These are phyloP conservation scores for Aspergillus steynii DNA, from an alignment of 495 filamentous ascomycete species.

Conservation along the genomic window DNA sequence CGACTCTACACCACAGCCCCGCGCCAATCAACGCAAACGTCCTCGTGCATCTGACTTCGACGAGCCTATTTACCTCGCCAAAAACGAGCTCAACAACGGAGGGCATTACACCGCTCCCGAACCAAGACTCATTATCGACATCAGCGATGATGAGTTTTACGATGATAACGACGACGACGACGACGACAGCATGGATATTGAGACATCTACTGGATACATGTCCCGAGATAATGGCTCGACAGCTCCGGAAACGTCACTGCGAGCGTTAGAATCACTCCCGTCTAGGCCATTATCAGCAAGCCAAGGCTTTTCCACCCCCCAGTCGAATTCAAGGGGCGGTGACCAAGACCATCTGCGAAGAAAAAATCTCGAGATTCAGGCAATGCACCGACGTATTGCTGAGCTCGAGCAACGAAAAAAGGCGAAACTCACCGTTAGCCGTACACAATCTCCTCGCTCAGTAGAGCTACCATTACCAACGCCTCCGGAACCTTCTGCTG, in stretches of 20 bases:
- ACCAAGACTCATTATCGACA: constrained; percentile 64
- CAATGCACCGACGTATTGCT: constrained; percentile 73
- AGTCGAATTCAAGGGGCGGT: constrained; percentile 32
- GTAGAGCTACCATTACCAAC: constrained; percentile 25
- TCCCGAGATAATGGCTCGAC: constrained; percentile 3
- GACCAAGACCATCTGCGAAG: constrained; percentile 58
- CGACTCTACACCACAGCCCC: constrained; percentile 30
- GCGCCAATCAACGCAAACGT: constrained; percentile 63
- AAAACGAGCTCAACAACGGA: constrained; percentile 60
- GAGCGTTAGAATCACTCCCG: constrained; percentile 11
- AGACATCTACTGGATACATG: constrained; percentile 11
- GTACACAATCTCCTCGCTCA: constrained; percentile 34
- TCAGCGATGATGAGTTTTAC: constrained; percentile 64
- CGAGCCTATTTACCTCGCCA: constrained; percentile 50
- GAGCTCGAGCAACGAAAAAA: constrained; percentile 71
- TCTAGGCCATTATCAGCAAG: constrained; percentile 17
- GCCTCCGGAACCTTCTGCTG: constrained; percentile 17
- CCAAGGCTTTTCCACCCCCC: constrained; percentile 29
- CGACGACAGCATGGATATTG: constrained; percentile 37
- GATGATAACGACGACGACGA: constrained; percentile 43
- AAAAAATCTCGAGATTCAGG: constrained; percentile 70
- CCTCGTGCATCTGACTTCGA: constrained; percentile 85
- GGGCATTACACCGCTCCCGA: constrained; percentile 16
- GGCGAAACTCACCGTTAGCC: constrained; percentile 47
- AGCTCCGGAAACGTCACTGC: constrained; percentile 1